Evolutionary conservation across 2,329 filamentous ascomycete genomes (phyloP), one percentile per base, ranked within the genome.

Genomic region (Drechslera avenae): DNA sequence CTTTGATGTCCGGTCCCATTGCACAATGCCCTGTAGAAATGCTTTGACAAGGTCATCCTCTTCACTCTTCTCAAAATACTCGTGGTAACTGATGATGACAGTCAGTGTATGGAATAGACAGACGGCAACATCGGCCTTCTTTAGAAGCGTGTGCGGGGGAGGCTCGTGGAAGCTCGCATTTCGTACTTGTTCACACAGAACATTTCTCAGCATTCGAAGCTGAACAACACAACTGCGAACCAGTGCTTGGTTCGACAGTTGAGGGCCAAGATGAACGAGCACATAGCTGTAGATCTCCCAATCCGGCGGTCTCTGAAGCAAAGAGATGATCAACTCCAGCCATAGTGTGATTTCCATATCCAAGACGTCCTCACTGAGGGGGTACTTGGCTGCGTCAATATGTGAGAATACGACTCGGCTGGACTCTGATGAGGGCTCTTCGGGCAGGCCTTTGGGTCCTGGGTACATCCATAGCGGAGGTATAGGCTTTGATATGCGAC

Each of bases 251-350:
- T 99, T 99, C 71, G 87, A 89, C 17, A 99, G 80, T 64, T 97
- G 93, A 21, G 90, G 88, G 1, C 91, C 89, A 8, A 97, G 78
- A 71, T 96, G 90, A 5, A 91, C 89, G 23, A 99, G 79, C 14
- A 93, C 83, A 68, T 93, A 97, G 73, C 90, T 93, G 78, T 96
- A 96, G 1, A 96, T 79, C 69, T 97, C 91, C 92, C 93, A 97
- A 55, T 94, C 87, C 39, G 85, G 83, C 33, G 87, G 88, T 47
- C 86, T 82, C 58, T 88, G 85, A 35, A 96, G 76, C n/a, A 94
- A 76, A n/a, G 81, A 80, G 19, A 90, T 83, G 31, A 95, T 79
- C 9, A 86, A 81, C 56, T 92, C 88, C n/a, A 96, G 79, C 89
- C 91, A 96, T 33, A 68, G 41, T 13, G 66, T 71, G 12, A 68